A percentile compares a stretch with the other conserved stretches of the same genome.
Evolutionary conservation across 306 rosid genomes (phyloP).

Genomic region (Casuarina glauca): DNA sequence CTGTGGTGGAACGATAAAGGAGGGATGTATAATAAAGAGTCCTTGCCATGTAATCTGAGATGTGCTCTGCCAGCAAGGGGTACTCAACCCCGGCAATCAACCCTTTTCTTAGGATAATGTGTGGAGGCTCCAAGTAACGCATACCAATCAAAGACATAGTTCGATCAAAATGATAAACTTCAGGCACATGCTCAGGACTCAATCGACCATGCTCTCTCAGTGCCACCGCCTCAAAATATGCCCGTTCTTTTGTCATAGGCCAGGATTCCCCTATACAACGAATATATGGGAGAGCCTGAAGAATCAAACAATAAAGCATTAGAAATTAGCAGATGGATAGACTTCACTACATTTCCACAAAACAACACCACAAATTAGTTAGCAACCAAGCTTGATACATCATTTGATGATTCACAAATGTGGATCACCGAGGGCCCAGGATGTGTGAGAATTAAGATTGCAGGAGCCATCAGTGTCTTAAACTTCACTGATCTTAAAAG

Average conservation of each 20-base stretch:
- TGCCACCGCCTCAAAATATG: constrained; percentile 74
- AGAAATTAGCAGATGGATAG: neutral
- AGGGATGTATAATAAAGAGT: constrained; percentile 83
- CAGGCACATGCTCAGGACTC: constrained; percentile 71
- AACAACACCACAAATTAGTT: neutral
- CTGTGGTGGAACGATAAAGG: constrained; percentile 60
- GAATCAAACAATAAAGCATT: neutral
- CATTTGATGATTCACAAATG: neutral
- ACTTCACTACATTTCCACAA: neutral
- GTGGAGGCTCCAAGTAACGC: constrained; percentile 92
- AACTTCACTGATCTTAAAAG: neutral
- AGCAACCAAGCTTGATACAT: neutral
- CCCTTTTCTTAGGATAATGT: constrained; percentile 84
- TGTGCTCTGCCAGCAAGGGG: constrained; percentile 69
- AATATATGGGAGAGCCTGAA: constrained; percentile 81
- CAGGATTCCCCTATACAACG: constrained; percentile 93
- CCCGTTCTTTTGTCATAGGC: constrained; percentile 94
- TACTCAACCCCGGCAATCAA: constrained; percentile 79
- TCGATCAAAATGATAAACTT: constrained; percentile 80
- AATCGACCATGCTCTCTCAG: constrained; percentile 45
- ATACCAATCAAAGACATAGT: constrained; percentile 85
- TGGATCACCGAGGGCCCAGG: neutral
- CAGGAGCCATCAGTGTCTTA: neutral
- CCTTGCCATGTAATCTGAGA: constrained; percentile 76
- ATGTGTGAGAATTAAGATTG: constrained; percentile 1